phyloP scores from a whole-genome alignment of 2,329 filamentous ascomycete genomes.

The Cytospora schulzeri region DNA sequence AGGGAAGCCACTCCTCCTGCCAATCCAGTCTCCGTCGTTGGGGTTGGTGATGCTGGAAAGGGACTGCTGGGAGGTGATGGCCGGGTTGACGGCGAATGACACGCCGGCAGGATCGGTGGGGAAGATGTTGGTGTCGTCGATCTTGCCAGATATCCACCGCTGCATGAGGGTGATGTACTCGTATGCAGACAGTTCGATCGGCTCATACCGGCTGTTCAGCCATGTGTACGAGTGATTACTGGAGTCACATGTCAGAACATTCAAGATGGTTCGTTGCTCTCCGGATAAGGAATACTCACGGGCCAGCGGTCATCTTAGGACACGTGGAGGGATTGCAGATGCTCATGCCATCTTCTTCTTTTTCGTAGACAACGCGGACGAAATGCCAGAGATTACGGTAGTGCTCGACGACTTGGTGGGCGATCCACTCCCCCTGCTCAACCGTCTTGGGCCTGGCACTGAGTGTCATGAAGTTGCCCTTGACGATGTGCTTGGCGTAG shows the following conservation, averaged over 20 bases:
- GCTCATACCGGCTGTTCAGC: conserved; percentile 75
- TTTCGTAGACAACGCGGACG: conserved; percentile 76
- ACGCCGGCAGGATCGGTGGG: conserved; percentile 69
- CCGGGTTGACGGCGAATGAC: conserved; percentile 55
- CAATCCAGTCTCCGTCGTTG: conserved; percentile 65
- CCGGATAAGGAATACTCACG: conserved; percentile 55
- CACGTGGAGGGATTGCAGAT: conserved; percentile 79
- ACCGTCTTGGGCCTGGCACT: conserved; percentile 82
- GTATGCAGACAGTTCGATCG: conserved; percentile 77
- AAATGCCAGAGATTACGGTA: conserved; percentile 80
- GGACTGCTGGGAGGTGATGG: conserved; percentile 45
- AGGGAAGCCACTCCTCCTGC: conserved; percentile 80
- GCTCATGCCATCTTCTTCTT: conserved; percentile 67
- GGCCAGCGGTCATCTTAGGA: conserved; percentile 82
- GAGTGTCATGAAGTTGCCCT: conserved; percentile 88
- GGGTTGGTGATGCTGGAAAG: conserved; percentile 47
- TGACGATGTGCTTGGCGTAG: conserved; percentile 77
- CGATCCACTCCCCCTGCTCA: conserved; percentile 84
- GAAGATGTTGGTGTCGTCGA: conserved; percentile 76
- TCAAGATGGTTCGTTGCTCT: background rate
- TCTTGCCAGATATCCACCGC: conserved; percentile 84
- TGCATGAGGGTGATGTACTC: conserved; percentile 85
- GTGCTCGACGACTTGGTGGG: conserved; percentile 85
- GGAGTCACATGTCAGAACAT: conserved; percentile 21
- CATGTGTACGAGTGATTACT: conserved; percentile 80